Evolutionary conservation across 148 eudicot species (phyloP), one percentile per base, ranked within the genome.

Genomic region (Simmondsia chinensis): DNA sequence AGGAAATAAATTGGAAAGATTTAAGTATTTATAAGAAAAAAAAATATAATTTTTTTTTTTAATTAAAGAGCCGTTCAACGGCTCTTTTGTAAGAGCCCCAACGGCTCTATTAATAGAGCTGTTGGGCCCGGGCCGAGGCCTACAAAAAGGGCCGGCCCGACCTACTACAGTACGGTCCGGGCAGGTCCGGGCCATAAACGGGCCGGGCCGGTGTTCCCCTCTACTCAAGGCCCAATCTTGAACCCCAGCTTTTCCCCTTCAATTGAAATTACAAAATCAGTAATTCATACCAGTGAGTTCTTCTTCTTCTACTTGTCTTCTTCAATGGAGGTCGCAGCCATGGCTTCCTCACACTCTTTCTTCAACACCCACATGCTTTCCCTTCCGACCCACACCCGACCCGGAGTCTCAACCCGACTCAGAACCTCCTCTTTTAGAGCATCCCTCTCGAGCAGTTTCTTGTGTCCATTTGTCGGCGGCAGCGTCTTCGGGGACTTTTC

Each of bases 261-360:
- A 2, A 4, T 15, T 15, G 5, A 6, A 4, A 16, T 31, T 36
- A 14, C 11, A 18, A 4, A 5, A 15, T 8, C 6, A 33, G 7
- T 23, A 21, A 15, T 4, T 22, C 39, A 35, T 9, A 12, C n/a
- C 39, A 18, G n/a, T 9, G 41, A n/a, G 1, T 24, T 5, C 20
- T 24, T n/a, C 41, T 31, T 46, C 11, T 43, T 43, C 21, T 50
- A 5, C 16, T 28, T 49, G 5, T 4, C 35, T 11, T 16, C 32
- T 20, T 22, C 53, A 21, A 64, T 65, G 75, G 73, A 55, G 30
- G 64, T 46, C 4, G 53, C 72, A 13, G 39, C 82, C 52, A 79
- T 87, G 75, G 77, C 88, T 53, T 68, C 83, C 31, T 60, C 93
- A 2, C 71, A 70, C 30, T 51, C 73, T 24, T 48, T 72, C 45